phyloP scores from a whole-genome alignment of 2,329 filamentous ascomycete genomes.

The Zasmidium angulare region DNA sequence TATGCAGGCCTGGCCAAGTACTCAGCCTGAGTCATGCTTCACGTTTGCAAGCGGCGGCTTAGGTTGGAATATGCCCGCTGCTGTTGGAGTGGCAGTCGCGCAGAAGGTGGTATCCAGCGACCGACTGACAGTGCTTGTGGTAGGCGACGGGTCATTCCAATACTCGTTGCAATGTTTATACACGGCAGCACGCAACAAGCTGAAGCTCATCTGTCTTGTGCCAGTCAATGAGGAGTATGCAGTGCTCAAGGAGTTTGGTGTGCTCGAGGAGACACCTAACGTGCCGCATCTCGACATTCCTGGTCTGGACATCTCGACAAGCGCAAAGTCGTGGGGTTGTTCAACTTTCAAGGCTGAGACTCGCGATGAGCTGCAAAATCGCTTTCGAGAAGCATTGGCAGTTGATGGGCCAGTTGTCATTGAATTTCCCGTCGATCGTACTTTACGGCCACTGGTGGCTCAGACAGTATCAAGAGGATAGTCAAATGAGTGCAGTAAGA shows the following conservation, averaged over 20 bases:
- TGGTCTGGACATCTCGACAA: slow-evolving; percentile 2
- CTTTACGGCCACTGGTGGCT: background rate
- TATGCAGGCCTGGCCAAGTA: background rate
- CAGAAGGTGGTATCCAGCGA: background rate
- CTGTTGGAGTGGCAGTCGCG: background rate
- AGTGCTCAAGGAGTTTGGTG: slow-evolving; percentile 7
- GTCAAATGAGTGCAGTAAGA: background rate
- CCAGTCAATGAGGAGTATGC: slow-evolving; percentile 8
- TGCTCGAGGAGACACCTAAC: slow-evolving; percentile 5
- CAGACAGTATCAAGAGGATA: background rate
- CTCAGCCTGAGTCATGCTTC: background rate
- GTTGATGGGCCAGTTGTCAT: background rate
- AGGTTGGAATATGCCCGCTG: background rate
- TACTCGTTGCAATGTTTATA: slow-evolving; percentile 7
- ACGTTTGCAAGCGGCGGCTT: background rate
- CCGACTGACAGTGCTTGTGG: background rate
- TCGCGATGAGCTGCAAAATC: background rate
- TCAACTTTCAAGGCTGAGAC: background rate
- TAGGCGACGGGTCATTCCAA: slow-evolving; percentile 5
- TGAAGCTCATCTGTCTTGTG: slow-evolving; percentile 5
- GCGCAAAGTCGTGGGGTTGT: background rate
- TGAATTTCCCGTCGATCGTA: background rate
- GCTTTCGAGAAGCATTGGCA: background rate
- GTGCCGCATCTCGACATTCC: slow-evolving; percentile 6
- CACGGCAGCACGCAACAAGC: background rate